phyloP scores from a whole-genome alignment of 371 early-diverging fungal species.

The Mortierella sp. region DNA sequence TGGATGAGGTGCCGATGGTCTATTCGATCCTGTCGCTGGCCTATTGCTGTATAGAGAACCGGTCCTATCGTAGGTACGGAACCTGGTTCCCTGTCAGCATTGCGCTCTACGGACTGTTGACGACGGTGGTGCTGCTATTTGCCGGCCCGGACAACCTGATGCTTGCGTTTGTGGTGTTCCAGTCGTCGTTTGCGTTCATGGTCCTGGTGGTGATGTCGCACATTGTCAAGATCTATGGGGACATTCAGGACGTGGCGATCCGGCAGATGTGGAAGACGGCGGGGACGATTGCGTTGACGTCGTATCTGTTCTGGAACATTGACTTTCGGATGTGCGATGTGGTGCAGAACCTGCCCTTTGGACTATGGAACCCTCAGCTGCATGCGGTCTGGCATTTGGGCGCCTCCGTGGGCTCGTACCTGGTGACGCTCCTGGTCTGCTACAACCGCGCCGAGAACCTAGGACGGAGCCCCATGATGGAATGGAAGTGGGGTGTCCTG shows the following conservation, averaged over 20 bases:
- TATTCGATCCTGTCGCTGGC: slow-evolving; percentile 44
- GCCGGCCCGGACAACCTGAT: slow-evolving; percentile 49
- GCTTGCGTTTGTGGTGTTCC: slow-evolving; percentile 54
- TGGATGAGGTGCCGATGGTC: slow-evolving; percentile 83
- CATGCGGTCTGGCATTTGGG: slow-evolving; percentile 62
- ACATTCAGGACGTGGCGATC: slow-evolving; percentile 20
- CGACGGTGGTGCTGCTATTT: slow-evolving; percentile 47
- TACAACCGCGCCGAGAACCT: slow-evolving; percentile 48
- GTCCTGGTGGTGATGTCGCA: slow-evolving; percentile 44
- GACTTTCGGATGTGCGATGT: slow-evolving; percentile 42
- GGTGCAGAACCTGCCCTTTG: slow-evolving; percentile 46
- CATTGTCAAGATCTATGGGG: slow-evolving; percentile 42
- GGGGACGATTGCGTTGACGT: background rate
- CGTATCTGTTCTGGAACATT: slow-evolving; percentile 39
- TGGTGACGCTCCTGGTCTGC: slow-evolving; percentile 42
- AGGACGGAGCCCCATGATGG: slow-evolving; percentile 32
- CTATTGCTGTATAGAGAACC: slow-evolving; percentile 48
- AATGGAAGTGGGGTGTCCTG: slow-evolving; percentile 38
- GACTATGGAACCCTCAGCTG: slow-evolving; percentile 58
- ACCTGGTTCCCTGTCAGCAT: slow-evolving; percentile 51
- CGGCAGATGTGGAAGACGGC: slow-evolving; percentile 20
- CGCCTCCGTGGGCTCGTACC: slow-evolving; percentile 41
- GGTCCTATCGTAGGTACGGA: slow-evolving; percentile 43
- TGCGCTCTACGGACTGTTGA: slow-evolving; percentile 47
- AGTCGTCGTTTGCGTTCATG: slow-evolving; percentile 48